These are phyloP conservation scores for Coniochaeta pulveracea DNA, from an alignment of 2,329 filamentous ascomycete genomes.

Conservation along the genomic window DNA sequence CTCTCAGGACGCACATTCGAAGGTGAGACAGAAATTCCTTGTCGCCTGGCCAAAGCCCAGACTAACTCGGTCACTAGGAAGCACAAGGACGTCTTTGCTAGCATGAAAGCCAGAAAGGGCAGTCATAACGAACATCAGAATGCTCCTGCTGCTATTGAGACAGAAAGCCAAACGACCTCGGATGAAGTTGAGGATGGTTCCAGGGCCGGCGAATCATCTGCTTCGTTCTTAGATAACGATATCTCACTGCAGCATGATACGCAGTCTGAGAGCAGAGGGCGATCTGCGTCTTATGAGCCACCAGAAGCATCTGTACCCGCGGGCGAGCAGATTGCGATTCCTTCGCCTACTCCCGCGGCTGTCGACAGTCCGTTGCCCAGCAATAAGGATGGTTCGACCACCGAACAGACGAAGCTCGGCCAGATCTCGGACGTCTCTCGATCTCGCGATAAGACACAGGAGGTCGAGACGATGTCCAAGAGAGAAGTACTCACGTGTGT, in stretches of 20 bases:
- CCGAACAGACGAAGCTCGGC: too few species aligned
- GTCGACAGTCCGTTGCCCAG: too few species aligned
- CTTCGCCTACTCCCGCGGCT: conserved; percentile 9
- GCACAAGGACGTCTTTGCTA: too few species aligned
- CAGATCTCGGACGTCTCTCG: conserved; percentile 1
- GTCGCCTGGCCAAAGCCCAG: too few species aligned
- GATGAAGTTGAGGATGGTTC: background rate
- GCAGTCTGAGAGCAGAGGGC: conserved; percentile 8
- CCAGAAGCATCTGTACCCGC: conserved; percentile 24
- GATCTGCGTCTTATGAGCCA: conserved; percentile 45
- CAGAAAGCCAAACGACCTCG: too few species aligned
- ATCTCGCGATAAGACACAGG: background rate
- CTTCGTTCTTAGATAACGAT: background rate
- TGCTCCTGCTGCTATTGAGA: too few species aligned
- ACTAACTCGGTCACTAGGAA: too few species aligned
- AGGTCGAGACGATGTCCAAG: background rate
- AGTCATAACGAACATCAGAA: too few species aligned
- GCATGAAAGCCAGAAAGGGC: too few species aligned
- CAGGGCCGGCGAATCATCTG: background rate
- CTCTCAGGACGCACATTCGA: too few species aligned
- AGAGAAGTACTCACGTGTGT: conserved; percentile 3
- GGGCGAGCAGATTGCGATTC: conserved; percentile 9
- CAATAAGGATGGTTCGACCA: too few species aligned
- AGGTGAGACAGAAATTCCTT: too few species aligned
- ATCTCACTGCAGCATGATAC: background rate